Conservation (phyloP, 208 protist genomes). For the Trypanosoma lewisi region DNA sequence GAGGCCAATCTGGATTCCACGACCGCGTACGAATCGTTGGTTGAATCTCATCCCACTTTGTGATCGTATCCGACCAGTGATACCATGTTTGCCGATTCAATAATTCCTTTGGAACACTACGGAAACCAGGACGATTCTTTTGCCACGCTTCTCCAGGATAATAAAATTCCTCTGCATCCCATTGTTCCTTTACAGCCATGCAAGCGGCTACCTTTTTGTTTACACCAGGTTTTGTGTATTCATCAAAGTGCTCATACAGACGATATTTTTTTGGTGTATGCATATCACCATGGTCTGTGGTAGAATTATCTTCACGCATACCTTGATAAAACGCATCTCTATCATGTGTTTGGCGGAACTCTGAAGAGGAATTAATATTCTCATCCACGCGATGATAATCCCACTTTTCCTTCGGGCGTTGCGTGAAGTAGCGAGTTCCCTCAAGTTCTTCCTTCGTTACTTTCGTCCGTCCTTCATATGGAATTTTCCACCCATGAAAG, state of each 20-base stretch:
- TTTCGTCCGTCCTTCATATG: conserved; percentile 43
- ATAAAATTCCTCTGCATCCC: conserved; percentile 87
- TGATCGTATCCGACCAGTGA: conserved; percentile 84
- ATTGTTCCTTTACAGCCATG: conserved; percentile 86
- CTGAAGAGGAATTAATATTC: conserved; percentile 84
- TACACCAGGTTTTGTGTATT: conserved; percentile 84
- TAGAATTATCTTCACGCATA: conserved; percentile 77
- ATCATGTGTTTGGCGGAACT: conserved; percentile 64
- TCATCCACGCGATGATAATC: conserved; percentile 88
- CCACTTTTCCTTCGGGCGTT: conserved; percentile 69
- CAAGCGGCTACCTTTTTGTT: conserved; percentile 72
- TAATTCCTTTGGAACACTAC: conserved; percentile 84
- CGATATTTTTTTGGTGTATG: conserved; percentile 83
- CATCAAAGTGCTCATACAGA: conserved; percentile 89
- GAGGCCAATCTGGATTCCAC: conserved; percentile 87
- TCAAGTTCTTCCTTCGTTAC: conserved; percentile 81
- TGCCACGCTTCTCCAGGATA: conserved; percentile 88
- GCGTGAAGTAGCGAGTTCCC: conserved; percentile 61
- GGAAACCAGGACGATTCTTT: conserved; percentile 81
- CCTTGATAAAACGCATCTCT: conserved; percentile 75
- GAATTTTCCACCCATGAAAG: conserved; percentile 79
- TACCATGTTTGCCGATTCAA: conserved; percentile 89
- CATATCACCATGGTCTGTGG: conserved; percentile 54
- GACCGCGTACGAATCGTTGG: conserved; percentile 79
- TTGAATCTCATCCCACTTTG: conserved; percentile 86